phyloP scores from a whole-genome alignment of 192 early-diverging fungal genomes.

The Backusella tuberculispora region DNA sequence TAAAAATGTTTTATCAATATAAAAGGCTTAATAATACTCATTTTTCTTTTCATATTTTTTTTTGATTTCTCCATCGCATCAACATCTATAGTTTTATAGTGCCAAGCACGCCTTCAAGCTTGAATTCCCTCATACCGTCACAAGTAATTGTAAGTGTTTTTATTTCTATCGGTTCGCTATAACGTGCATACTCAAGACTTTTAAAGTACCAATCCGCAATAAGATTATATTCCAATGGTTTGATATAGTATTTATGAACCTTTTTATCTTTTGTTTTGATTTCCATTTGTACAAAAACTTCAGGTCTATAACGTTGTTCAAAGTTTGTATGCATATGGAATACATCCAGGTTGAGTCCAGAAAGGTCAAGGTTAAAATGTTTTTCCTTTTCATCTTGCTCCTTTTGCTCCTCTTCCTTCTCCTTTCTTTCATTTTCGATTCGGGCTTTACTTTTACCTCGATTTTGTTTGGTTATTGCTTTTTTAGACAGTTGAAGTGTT shows the following conservation, averaged over 20 bases:
- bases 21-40: too few relatives aligned
- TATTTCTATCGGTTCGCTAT: not conserved
- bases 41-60: too few relatives aligned
- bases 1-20: too few relatives aligned
- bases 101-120: not conserved
- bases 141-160: not conserved
- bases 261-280: conserved; percentile 5
- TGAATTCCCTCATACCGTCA: not conserved
- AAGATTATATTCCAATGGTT: not conserved
- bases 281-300: not conserved
- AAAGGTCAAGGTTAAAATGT: not conserved
- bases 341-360: not conserved
- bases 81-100: not conserved
- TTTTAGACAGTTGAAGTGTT: not conserved
- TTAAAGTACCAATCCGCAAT: not conserved
- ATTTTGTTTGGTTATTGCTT: not conserved
- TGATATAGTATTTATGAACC: not conserved
- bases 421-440: not conserved
- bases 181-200: not conserved
- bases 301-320: not conserved
- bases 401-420: not conserved
- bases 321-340: too few relatives aligned
- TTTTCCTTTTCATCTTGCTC: not conserved
- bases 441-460: not conserved
- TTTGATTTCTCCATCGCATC: too few relatives aligned